phyloP scores from a whole-genome alignment of 2,329 filamentous ascomycete genomes.

The Fusarium duplospermum region DNA sequence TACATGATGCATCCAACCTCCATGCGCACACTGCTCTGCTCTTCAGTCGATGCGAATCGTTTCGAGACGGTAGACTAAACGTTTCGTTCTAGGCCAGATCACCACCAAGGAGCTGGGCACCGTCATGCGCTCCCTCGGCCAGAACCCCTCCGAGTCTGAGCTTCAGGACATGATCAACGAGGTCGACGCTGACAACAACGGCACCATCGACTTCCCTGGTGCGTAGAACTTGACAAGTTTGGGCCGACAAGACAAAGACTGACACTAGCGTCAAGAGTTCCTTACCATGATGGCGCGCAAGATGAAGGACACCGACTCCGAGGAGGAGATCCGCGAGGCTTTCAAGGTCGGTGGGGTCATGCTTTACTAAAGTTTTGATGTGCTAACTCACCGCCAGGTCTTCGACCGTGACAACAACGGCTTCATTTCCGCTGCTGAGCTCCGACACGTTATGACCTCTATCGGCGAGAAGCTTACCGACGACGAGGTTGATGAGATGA shows the following conservation, averaged over 20 bases:
- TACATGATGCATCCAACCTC: slow-evolving; percentile 4
- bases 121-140: slow-evolving; percentile 89
- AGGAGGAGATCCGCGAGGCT: slow-evolving; percentile 89
- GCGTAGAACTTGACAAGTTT: slow-evolving; percentile 48
- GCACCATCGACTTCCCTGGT: slow-evolving; percentile 93
- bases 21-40: not conserved
- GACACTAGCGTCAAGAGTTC: slow-evolving; percentile 71
- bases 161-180: slow-evolving; percentile 96
- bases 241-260: slow-evolving; percentile 19
- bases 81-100: slow-evolving; percentile 76
- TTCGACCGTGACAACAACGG: slow-evolving; percentile 94
- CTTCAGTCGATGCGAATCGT: slow-evolving; percentile 12
- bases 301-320: slow-evolving; percentile 93
- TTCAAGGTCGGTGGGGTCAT: slow-evolving; percentile 75
- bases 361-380: not conserved
- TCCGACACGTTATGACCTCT: slow-evolving; percentile 92
- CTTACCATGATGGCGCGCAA: slow-evolving; percentile 94
- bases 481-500: slow-evolving; percentile 94
- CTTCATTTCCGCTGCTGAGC: slow-evolving; percentile 88
- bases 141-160: slow-evolving; percentile 91
- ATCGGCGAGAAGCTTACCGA: slow-evolving; percentile 93
- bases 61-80: slow-evolving; percentile 36
- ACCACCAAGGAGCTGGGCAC: slow-evolving; percentile 92
- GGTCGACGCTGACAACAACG: slow-evolving; percentile 92
- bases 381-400: slow-evolving; percentile 53